Evolutionary conservation across 139 green algal species (phyloP).

Genomic region (Volvox africanus): DNA sequence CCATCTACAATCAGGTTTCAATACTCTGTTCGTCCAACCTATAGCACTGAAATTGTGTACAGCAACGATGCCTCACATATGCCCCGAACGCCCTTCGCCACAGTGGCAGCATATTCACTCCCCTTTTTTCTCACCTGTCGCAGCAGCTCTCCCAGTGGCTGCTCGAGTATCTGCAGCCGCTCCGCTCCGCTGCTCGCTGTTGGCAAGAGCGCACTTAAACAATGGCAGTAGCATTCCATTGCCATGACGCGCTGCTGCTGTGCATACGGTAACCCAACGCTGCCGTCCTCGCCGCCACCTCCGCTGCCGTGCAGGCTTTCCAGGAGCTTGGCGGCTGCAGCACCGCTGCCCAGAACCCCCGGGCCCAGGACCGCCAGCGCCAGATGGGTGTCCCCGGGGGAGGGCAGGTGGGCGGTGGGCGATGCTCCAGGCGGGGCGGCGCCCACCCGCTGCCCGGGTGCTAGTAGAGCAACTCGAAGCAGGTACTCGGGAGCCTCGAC

Average conservation of each 20-base stretch:
- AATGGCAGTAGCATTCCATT: conserved; percentile 22
- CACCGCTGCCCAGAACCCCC: neutral
- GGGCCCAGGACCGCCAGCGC: conserved; percentile 1
- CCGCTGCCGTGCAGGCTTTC: neutral
- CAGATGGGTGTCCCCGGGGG: neutral
- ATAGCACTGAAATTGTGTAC: too few species aligned
- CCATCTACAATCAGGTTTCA: too few species aligned
- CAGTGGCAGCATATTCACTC: too few species aligned
- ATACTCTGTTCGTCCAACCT: too few species aligned
- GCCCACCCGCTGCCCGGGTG: neutral
- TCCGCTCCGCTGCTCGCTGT: neutral
- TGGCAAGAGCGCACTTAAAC: conserved; percentile 1
- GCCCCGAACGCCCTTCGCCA: too few species aligned
- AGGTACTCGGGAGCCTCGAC: neutral
- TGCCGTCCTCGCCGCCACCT: neutral
- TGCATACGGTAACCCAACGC: neutral
- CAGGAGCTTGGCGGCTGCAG: neutral
- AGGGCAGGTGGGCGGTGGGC: neutral
- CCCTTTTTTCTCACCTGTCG: neutral
- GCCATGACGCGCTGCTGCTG: conserved; percentile 29
- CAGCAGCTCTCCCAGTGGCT: conserved; percentile 18
- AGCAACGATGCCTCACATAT: too few species aligned
- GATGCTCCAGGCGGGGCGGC: neutral
- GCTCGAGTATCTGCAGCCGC: conserved; percentile 15
- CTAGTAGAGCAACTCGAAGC: conserved; percentile 22